A percentile compares a stretch with the other conserved stretches of the same genome.
phyloP scores from a whole-genome alignment of 257 asterid species.

The Agastache rugosa region DNA sequence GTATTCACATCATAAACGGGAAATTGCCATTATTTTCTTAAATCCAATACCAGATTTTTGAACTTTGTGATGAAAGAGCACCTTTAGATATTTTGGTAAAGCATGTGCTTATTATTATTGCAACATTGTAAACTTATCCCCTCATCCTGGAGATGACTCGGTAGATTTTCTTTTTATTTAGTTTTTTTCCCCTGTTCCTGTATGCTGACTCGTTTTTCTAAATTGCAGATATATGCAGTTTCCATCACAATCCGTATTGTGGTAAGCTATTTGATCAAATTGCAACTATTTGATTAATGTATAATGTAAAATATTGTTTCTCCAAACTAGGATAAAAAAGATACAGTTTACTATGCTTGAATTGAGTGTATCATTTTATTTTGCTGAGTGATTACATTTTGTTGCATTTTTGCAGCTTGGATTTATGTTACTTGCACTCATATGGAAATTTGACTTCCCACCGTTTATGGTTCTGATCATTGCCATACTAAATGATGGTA shows the following conservation, averaged over 20 bases:
- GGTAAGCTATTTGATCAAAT: conserved; percentile 40
- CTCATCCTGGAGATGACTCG: not conserved
- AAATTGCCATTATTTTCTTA: not conserved
- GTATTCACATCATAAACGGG: not conserved
- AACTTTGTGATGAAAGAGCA: not conserved
- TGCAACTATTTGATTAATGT: conserved; percentile 5
- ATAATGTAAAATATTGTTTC: not conserved
- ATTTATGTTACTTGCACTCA: conserved; percentile 63
- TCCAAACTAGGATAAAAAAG: not conserved
- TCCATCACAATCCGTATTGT: conserved; percentile 72
- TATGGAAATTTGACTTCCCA: conserved; percentile 69
- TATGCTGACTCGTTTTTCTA: conserved; percentile 31
- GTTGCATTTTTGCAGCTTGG: conserved; percentile 52
- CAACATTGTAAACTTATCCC: not conserved
- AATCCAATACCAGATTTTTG: not conserved
- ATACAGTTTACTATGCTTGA: conserved; percentile 1
- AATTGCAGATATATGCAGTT: conserved; percentile 67
- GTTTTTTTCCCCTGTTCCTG: conserved; percentile 9
- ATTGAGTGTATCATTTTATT: not conserved
- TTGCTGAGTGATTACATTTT: conserved; percentile 27
- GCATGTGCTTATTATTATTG: not conserved
- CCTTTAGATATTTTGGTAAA: not conserved
- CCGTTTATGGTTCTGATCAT: conserved; percentile 71
- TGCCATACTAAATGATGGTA: conserved; percentile 68
- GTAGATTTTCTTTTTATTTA: not conserved